Base-by-base conservation (phyloP, 768 basidiomycete genomes). In the Boletus barrowsii region DNA sequence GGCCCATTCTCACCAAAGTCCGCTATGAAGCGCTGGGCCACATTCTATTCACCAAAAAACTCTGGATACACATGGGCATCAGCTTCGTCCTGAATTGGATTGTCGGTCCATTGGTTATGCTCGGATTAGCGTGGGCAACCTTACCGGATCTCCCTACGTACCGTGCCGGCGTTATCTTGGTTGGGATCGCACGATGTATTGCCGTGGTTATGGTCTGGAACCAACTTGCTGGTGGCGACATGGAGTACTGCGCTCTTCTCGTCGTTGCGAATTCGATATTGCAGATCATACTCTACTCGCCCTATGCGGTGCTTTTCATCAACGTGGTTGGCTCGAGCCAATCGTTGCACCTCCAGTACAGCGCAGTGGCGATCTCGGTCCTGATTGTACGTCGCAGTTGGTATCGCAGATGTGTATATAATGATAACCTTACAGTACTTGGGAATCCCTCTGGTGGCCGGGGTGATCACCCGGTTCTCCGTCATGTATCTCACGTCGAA, bases 131-230 rank as follows among this genome's bases (percentile, higher is more conserved):
- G 2, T 93, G 90, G 88, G 89, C 87, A 13, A 88, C 89, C 4
- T 77, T 93, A 0, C 91, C 90, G 1, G 90, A 93, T 65, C 76
- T 87, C 2, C 83, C 84, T 20, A 78, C 78, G 3, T 89, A 91
- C 63, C 80, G 90, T 22, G 81, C 82, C 1, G 92, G 92, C 3
- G 86, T 94, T 4, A 86, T 93, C 62, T 75, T 93, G 73, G 90
- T 93, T 35, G 91, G 92, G 5, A 61, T 67, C 13, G 62, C 60
- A 22, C 59, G 63, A 17, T 69, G 63, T 26, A 68, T 68, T 51
- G 84, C 86, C 4, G 86, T 86, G 86, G 86, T 89, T 56, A 81
- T 88, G 74, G 86, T 93, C 42, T 92, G 90, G 90, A 89, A 87
- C 60, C 78, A 82, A 47, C 77, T 93, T 7, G 88, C 87, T 0